Evolutionary conservation across 106 monocot genomes (phyloP), one percentile per base, ranked within the genome.

Genomic region (Platanthera guangdongensis): DNA sequence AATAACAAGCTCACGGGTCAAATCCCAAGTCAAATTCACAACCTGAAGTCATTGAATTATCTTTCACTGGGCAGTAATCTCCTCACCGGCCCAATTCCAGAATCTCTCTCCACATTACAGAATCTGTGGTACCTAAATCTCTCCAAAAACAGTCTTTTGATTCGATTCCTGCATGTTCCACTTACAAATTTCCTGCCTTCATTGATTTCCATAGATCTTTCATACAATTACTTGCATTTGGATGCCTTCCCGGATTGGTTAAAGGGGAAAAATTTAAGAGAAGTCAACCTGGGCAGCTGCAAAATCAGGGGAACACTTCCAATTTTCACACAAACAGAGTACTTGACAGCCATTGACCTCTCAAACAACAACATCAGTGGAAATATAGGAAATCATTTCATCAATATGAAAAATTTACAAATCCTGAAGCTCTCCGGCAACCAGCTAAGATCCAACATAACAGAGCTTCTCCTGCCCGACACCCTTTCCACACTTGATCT

Each of bases 81-180:
- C 16, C 87, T 96, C 12, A 78, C 64, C 8, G 93, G 95, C 6
- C 30, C 80, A 7, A 84, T 96, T 71, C 95, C 95, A 47, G 90
- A 79, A 46, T 82, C 90, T 3, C 11, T 93, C 28, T 77, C 80
- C 48, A 75, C 59, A 9, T 72, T 95, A 62, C 52, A 80, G 77
- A 92, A 88, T 74, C 79, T 92, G 2, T 92, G 95, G 92, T 85
- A 87, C 51, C 82, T 96, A 10, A 88, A 96, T 52, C 78, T 96
- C 52, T 92, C 92, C 10, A 80, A 78, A 11, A 95, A 95, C 65
- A 81, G 51, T 53, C 10, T 92, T 12, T 72, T 79, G 2, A 84
- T 62, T 39, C 74, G 83, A 47, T 70, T 93, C 19, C 91, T 91
- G 4, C 45, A 13, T 75, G 80, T 73, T 1, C 39, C 2, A 39